Evolutionary conservation across 192 early-diverging fungal species (phyloP).

Genomic region (Anaeromyces robustus): DNA sequence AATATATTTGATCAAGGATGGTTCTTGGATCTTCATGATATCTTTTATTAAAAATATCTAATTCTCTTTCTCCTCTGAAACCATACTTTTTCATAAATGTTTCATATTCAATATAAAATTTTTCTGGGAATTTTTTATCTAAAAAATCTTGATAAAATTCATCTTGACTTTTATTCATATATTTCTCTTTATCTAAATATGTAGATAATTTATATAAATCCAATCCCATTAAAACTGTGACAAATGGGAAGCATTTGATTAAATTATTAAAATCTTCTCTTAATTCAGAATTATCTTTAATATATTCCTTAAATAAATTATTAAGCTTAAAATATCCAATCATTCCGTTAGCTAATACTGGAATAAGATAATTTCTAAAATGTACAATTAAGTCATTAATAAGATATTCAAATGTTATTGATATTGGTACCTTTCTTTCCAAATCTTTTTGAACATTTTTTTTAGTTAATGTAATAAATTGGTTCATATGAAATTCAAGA

Average conservation of each 20-base stretch:
- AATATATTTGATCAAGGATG: not conserved
- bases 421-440: too few species aligned
- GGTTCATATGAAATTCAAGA: too few species aligned
- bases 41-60: not conserved
- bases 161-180: not conserved
- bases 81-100: not conserved
- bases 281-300: not conserved
- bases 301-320: too few species aligned
- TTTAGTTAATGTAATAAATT: too few species aligned
- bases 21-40: not conserved
- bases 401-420: too few species aligned
- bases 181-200: not conserved
- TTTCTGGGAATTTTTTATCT: not conserved
- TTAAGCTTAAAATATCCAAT: too few species aligned
- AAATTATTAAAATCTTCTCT: not conserved
- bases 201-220: not conserved
- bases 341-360: too few species aligned
- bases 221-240: not conserved
- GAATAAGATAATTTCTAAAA: too few species aligned
- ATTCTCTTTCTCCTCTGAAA: not conserved
- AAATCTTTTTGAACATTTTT: too few species aligned
- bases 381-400: too few species aligned
- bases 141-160: not conserved
- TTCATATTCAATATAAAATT: not conserved
- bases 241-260: not conserved